These are phyloP conservation scores for Penicillium longicatenatum DNA, from an alignment of 495 filamentous ascomycete genomes.

Conservation along the genomic window DNA sequence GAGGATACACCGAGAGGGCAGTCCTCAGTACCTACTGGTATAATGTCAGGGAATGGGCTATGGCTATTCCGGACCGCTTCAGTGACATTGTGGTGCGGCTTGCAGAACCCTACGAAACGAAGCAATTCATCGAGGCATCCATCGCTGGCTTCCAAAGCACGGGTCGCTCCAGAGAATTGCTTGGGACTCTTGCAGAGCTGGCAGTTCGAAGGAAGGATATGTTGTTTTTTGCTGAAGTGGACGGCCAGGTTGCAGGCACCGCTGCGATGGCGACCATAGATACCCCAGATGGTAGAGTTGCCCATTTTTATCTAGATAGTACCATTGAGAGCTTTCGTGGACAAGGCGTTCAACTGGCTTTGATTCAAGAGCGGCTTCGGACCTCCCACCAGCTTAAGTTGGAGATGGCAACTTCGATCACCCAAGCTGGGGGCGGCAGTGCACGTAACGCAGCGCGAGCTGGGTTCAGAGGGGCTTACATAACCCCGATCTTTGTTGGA, in stretches of 20 bases:
- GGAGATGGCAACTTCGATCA: conserved; percentile 4
- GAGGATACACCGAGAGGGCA: conserved; percentile 12
- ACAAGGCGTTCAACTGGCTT: conserved; percentile 14
- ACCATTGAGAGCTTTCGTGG: conserved; percentile 14
- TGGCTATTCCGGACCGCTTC: neutral
- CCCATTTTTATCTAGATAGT: conserved; percentile 20
- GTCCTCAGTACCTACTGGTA: conserved; percentile 16
- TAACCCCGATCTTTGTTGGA: conserved; percentile 1
- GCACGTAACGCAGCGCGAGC: conserved; percentile 18
- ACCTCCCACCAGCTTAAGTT: conserved; percentile 5
- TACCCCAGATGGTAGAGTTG: neutral
- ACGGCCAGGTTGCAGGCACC: conserved; percentile 12
- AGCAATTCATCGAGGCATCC: conserved; percentile 14
- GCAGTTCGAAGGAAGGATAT: conserved; percentile 9
- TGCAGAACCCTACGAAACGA: conserved; percentile 5
- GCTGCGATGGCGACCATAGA: conserved; percentile 18
- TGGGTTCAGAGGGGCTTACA: conserved; percentile 14
- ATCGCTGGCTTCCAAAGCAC: conserved; percentile 17
- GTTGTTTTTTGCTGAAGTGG: conserved; percentile 13
- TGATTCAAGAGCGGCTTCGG: conserved; percentile 15
- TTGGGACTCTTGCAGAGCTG: conserved; percentile 13
- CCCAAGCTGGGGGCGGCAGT: conserved; percentile 12
- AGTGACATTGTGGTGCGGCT: neutral
- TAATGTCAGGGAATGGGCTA: neutral
- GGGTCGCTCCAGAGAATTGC: conserved; percentile 13